phyloP scores from a whole-genome alignment of 352 stramenopile species.

The Phytophthora constricta region DNA sequence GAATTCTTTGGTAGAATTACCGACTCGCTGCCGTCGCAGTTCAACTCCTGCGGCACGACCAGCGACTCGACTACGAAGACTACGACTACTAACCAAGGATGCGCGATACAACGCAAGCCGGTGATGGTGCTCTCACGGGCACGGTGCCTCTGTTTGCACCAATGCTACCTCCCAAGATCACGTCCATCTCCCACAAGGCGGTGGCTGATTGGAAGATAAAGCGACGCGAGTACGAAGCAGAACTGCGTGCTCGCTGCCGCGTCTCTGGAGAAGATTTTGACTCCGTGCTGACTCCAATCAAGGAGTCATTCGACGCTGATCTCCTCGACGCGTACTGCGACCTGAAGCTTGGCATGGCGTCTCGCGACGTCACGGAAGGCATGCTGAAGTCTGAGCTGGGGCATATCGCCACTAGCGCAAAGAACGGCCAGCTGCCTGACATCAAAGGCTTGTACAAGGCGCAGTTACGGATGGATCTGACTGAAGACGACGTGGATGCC shows the following conservation, averaged over 20 bases:
- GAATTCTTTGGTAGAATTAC: slow-evolving; percentile 7
- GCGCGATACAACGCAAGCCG: neutral
- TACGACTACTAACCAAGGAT: neutral
- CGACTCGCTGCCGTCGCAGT: neutral
- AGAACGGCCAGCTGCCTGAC: neutral
- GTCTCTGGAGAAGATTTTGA: neutral
- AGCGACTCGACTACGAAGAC: too few relatives aligned
- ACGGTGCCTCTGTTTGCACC: neutral
- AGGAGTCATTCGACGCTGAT: neutral
- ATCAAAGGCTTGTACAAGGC: neutral
- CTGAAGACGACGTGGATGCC: neutral
- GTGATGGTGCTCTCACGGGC: neutral
- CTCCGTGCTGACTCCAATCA: neutral
- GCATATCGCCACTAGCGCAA: neutral
- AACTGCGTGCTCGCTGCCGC: too few relatives aligned
- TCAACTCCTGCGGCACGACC: neutral
- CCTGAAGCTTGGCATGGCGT: neutral
- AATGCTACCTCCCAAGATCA: neutral
- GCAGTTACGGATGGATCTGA: slow-evolving; percentile 2
- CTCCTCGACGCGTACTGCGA: neutral
- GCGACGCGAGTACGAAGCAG: neutral
- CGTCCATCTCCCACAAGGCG: neutral
- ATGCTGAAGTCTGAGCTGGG: neutral
- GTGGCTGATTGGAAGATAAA: neutral
- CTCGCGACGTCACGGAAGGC: neutral